phyloP scores from a whole-genome alignment of 2,329 filamentous ascomycete genomes.

The Pyrenophora seminiperda region DNA sequence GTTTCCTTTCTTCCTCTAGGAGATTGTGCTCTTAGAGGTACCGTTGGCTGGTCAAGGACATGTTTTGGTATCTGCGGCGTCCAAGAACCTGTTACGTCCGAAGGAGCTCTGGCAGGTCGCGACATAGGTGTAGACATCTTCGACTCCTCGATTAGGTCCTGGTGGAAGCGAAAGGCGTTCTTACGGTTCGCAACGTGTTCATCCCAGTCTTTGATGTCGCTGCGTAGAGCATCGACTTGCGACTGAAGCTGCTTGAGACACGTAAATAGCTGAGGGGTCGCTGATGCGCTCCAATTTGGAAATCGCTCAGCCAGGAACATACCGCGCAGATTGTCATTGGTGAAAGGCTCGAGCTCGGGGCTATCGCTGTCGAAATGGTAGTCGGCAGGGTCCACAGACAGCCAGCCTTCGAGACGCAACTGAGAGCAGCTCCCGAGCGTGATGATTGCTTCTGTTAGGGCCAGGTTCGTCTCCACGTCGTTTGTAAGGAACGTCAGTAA shows the following conservation, averaged over 20 bases:
- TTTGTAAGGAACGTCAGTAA: slow-evolving; percentile 86
- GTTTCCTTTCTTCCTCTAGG: slow-evolving; percentile 46
- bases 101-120: slow-evolving; percentile 29
- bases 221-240: slow-evolving; percentile 52
- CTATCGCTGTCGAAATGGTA: slow-evolving; percentile 44
- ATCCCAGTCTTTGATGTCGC: slow-evolving; percentile 54
- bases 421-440: slow-evolving; percentile 84
- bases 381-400: slow-evolving; percentile 70
- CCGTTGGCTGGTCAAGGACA: slow-evolving; percentile 36
- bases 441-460: slow-evolving; percentile 80
- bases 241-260: slow-evolving; percentile 50
- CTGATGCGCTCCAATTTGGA: slow-evolving; percentile 45
- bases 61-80: slow-evolving; percentile 46
- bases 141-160: slow-evolving; percentile 51
- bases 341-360: slow-evolving; percentile 29
- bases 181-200: slow-evolving; percentile 56
- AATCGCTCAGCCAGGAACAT: slow-evolving; percentile 44
- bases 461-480: slow-evolving; percentile 86
- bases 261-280: slow-evolving; percentile 49
- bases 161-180: slow-evolving; percentile 55
- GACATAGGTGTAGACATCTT: slow-evolving; percentile 37
- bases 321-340: slow-evolving; percentile 38
- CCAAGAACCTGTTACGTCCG: slow-evolving; percentile 43
- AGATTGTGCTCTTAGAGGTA: slow-evolving; percentile 43
- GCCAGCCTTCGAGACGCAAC: slow-evolving; percentile 87